Evolutionary conservation across 768 basidiomycete genomes (phyloP).

Genomic region (Hemileccinum impolitum): DNA sequence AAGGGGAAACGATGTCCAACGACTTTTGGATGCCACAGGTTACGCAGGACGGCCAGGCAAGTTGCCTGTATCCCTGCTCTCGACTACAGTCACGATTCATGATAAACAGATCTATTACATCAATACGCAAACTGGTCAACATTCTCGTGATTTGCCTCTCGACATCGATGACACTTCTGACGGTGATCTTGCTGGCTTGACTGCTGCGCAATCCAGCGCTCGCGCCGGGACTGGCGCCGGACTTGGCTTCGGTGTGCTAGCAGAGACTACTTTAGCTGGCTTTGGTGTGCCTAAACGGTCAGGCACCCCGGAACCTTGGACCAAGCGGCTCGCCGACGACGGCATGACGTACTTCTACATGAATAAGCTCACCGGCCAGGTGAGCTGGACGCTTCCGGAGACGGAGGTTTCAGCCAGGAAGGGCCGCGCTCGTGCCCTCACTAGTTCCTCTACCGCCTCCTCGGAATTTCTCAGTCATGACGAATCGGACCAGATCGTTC

Average conservation of each 20-base stretch:
- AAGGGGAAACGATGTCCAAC: constrained; percentile 42
- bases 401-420: constrained; percentile 23
- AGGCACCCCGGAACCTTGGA: constrained; percentile 79
- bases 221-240: constrained; percentile 54
- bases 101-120: constrained; percentile 84
- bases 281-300: constrained; percentile 59
- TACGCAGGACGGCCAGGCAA: constrained; percentile 77
- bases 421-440: constrained; percentile 33
- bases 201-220: constrained; percentile 51
- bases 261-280: constrained; percentile 42
- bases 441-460: constrained; percentile 33
- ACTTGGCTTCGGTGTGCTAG: constrained; percentile 41
- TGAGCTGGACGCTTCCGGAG: constrained; percentile 70
- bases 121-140: constrained; percentile 84
- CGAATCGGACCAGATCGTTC: constrained; percentile 21
- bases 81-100: neutral
- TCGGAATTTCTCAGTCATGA: constrained; percentile 26
- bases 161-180: constrained; percentile 67
- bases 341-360: constrained; percentile 76
- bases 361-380: constrained; percentile 65
- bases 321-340: constrained; percentile 75
- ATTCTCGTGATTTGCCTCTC: constrained; percentile 78
- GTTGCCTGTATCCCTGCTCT: constrained; percentile 22
- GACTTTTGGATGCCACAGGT: constrained; percentile 94
- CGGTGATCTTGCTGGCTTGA: constrained; percentile 56